Conservation (phyloP, 768 basidiomycete species). For the Boletus huronensis region DNA sequence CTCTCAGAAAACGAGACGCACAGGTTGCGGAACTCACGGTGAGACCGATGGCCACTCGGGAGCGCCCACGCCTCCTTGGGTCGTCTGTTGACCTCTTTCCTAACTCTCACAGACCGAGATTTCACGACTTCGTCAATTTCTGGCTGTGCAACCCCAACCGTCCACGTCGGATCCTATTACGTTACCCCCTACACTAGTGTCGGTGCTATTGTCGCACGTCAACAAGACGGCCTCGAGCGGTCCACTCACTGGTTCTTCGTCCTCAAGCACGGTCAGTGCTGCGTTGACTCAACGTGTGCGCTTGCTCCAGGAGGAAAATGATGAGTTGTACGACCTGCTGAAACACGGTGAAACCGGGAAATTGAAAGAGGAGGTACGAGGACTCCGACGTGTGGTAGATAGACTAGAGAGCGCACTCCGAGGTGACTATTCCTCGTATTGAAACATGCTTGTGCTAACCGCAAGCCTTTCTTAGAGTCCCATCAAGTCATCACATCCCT, state of each 20-base stretch:
- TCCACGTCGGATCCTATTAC: constrained; percentile 61
- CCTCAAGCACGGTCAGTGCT: constrained; percentile 57
- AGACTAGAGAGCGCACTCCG: constrained; percentile 72
- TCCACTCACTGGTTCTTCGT: constrained; percentile 32
- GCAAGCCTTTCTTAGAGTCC: constrained; percentile 51
- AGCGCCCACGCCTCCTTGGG: constrained; percentile 19
- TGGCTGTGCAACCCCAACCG: constrained; percentile 55
- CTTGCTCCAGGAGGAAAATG: constrained; percentile 80
- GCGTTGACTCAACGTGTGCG: constrained; percentile 73
- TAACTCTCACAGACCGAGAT: constrained; percentile 61
- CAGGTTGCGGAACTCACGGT: constrained; percentile 73
- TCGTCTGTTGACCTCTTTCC: constrained; percentile 18
- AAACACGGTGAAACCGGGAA: constrained; percentile 74
- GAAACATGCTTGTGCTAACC: constrained; percentile 6
- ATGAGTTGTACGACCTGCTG: constrained; percentile 76
- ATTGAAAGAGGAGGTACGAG: constrained; percentile 77
- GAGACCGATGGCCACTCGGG: constrained; percentile 32
- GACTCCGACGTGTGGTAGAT: constrained; percentile 61
- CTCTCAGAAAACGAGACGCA: constrained; percentile 70
- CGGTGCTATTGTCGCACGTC: constrained; percentile 67
- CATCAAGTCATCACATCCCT: constrained; percentile 66
- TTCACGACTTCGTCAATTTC: constrained; percentile 60
- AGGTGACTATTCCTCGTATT: constrained; percentile 44
- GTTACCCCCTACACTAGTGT: constrained; percentile 66
- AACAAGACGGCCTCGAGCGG: constrained; percentile 37